These are phyloP conservation scores for Talaromyces islandicus DNA, from an alignment of 2,329 filamentous ascomycete genomes.

Conservation along the genomic window DNA sequence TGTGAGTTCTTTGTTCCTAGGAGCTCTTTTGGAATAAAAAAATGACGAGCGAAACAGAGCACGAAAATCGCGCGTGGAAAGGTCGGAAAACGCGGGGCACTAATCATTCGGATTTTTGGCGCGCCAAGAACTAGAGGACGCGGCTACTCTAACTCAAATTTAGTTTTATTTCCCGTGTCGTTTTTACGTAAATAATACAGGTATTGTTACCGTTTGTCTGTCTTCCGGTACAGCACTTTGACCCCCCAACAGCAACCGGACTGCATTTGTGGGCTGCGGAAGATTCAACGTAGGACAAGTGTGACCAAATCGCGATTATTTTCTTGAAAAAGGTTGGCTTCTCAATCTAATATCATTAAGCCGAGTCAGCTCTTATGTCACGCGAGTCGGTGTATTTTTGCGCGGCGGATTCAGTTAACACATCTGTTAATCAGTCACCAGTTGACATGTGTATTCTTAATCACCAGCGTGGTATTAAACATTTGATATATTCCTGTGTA, in stretches of 20 bases:
- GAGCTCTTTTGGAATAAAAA: neutral
- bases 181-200: neutral
- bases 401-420: neutral
- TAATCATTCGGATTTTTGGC: neutral
- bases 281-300: neutral
- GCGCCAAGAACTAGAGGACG: neutral
- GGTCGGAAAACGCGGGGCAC: too few relatives aligned
- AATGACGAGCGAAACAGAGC: neutral
- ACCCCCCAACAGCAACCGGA: neutral
- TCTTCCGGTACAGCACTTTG: neutral
- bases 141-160: neutral
- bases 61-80: neutral
- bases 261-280: neutral
- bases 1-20: neutral
- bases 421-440: neutral
- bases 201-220: neutral
- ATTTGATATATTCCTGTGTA: neutral
- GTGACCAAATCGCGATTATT: neutral
- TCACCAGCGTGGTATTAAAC: neutral
- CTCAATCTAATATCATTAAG: neutral
- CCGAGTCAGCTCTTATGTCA: neutral
- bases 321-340: neutral
- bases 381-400: neutral
- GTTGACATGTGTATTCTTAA: too few relatives aligned
- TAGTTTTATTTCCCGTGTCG: neutral